Conservation (phyloP, 768 basidiomycete species). For the Pholiota microspora region DNA sequence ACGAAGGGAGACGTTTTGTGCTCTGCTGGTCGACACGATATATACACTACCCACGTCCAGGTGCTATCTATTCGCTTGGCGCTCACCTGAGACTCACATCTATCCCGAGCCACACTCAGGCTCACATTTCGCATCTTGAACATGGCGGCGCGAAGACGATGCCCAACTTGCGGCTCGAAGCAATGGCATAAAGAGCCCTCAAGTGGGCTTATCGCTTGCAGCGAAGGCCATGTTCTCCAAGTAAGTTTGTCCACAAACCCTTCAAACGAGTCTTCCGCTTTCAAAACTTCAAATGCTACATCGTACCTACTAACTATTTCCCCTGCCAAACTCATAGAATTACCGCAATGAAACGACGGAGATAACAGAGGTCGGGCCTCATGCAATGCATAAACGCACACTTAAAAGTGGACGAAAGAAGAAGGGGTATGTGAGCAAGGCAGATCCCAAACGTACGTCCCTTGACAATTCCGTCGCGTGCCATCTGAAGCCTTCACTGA, state of each 20-base stretch:
- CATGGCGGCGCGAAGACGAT: constrained; percentile 68
- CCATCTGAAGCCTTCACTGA: no score
- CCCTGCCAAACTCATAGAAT: no score
- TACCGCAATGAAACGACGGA: constrained; percentile 82
- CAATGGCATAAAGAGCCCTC: constrained; percentile 87
- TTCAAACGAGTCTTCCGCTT: no score
- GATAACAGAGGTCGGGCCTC: constrained; percentile 58
- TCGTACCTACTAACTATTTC: no score
- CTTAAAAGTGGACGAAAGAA: constrained; percentile 57
- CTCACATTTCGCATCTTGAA: neutral
- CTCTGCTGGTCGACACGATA: no score
- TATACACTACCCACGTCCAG: no score
- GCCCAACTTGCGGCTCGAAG: constrained; percentile 77
- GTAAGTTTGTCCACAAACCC: constrained; percentile 40
- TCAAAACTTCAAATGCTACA: no score
- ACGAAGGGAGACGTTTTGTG: neutral
- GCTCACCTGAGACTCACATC: no score
- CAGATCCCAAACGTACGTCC: constrained; percentile 56
- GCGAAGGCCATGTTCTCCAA: constrained; percentile 89
- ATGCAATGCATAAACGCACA: constrained; percentile 63
- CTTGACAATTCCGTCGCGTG: neutral
- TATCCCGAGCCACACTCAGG: neutral
- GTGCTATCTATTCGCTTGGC: no score
- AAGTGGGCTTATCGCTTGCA: constrained; percentile 81
- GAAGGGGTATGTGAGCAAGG: constrained; percentile 46